A percentile compares a stretch with the other conserved stretches of the same genome.
Conservation (phyloP, 2,329 filamentous ascomycete genomes). For the Pseudonectria buxi region DNA sequence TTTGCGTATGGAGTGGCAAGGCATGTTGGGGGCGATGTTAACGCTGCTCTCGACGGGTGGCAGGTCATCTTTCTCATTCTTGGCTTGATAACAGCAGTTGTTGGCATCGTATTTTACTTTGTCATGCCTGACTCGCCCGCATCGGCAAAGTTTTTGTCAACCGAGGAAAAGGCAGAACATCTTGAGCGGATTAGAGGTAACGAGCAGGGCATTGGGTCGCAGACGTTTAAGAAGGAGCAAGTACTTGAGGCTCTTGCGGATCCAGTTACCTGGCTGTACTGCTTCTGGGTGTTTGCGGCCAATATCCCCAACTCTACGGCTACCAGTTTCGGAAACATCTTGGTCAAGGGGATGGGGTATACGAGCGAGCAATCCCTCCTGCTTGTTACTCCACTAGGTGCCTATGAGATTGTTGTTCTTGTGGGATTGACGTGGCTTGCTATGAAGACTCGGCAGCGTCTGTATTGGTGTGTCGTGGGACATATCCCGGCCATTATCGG, state of each 20-base stretch:
- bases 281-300: conserved; percentile 15
- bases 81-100: conserved; percentile 4
- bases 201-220: conserved; percentile 11
- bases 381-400: conserved; percentile 10
- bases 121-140: conserved; percentile 11
- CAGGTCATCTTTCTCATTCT: conserved; percentile 12
- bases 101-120: conserved; percentile 10
- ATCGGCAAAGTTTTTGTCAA: conserved; percentile 4
- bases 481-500: conserved; percentile 13
- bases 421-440: conserved; percentile 9
- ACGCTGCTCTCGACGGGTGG: conserved; percentile 6
- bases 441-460: conserved; percentile 9
- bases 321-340: conserved; percentile 12
- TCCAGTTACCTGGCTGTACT: conserved; percentile 14
- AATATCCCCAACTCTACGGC: conserved; percentile 15
- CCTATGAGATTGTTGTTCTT: conserved; percentile 11
- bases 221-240: conserved; percentile 13
- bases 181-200: conserved; percentile 9
- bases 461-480: conserved; percentile 10
- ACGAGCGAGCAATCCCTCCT: conserved; percentile 6
- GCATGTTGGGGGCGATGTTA: conserved; percentile 11
- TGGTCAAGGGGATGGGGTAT: conserved; percentile 13
- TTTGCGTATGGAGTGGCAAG: conserved; percentile 15
- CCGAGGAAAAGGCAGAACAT: conserved; percentile 7
- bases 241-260: conserved; percentile 12